Base-by-base conservation (phyloP, 1,139 yeast species). In the Lodderomyces beijingensis region DNA sequence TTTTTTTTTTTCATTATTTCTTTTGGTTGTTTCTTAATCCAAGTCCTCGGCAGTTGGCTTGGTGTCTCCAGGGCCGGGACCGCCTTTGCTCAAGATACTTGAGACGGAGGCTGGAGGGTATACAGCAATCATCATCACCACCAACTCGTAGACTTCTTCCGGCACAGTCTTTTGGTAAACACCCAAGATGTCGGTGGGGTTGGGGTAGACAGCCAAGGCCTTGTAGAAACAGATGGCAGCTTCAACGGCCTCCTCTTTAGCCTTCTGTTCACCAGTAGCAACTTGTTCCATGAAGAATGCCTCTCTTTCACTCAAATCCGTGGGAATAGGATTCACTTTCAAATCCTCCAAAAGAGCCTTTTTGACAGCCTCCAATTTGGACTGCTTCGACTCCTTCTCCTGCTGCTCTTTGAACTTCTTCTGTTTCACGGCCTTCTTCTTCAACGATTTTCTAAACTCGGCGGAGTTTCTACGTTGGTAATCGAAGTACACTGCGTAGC, bases 181-280 rank as follows among this genome's bases (percentile, higher is more conserved):
- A 30, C 82, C 82, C 56, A 91, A 72, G 47, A 91, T 76, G 48
- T 87, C 96, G 38, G 93, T 82, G 37, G 97, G 98, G 60, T 84
- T 84, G 41, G 98, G 97, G 60, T 89, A 91, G 32, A 88, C 89
- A 23, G 86, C 77, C 54, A 91, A 72, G n/a, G 96, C 97, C 61
- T 88, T 85, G 74, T 91, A 91, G 73, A 88, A 91, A 48, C 84
- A 77, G 46, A 88, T 68, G 27, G 97, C 97, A 27, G 96, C 82
- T 38, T 80, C 86, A 42, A 81, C 60, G 41, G 74, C 77, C 42
- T 83, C 77, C 27, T 65, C 55, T 30, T 64, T 57, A 36, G 81
- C 72, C 43, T 79, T 65, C 57, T 77, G 79, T 57, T 89, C 97
- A 55, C 95, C 97, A 34, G 71, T 57, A 34, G 88, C 83, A 38